Base-by-base conservation (phyloP, 176 grass and related monocot species). In the Coix lacrymajobi region DNA sequence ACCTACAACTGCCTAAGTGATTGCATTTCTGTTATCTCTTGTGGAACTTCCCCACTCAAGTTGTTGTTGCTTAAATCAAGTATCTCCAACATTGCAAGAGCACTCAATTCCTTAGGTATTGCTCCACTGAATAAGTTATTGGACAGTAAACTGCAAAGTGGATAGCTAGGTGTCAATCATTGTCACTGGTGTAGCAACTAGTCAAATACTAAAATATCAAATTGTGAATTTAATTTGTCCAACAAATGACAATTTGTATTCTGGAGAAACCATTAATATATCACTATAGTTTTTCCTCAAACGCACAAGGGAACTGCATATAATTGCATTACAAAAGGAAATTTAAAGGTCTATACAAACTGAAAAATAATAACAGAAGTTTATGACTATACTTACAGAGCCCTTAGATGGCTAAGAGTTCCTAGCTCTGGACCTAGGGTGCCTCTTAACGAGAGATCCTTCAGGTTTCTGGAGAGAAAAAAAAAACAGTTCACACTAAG, bases 1-100 rank as follows among this genome's bases (percentile, higher is more conserved):
- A 86, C 96, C 83, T 85, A 99, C 96, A 99, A 79, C 76, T 93
- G 93, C 85, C 90, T 94, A 49, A 99, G 87, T 54, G 96, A 92
- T 71, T 74, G 77, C 87, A 99, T 96, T 90, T 90, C 85, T 89
- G 80, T 51, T 70, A 99, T 89, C 71, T 94, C 85, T 65, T 69
- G 77, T 75, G 97, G 97, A 92, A 96, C 92, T 87, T 87, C 71
- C 46, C 97, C 91, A 68, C 65, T 90, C 83, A 99, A 85, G 62
- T 81, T 90, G 71, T 99, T 99, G 54, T 93, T 86, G 25, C 97
- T 79, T 72, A 99, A 88, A 73, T 99, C 97, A 81, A 99, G 81
- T 57, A 99, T 62, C 79, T 99, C 97, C 87, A 99, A 62, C 80
- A 81, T 83, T 41, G 65, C 67, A 81, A 99, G 89, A 73, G 63